These are phyloP conservation scores for Solanum hybrid DNA, from an alignment of 305 asterid species.

Conservation along the genomic window DNA sequence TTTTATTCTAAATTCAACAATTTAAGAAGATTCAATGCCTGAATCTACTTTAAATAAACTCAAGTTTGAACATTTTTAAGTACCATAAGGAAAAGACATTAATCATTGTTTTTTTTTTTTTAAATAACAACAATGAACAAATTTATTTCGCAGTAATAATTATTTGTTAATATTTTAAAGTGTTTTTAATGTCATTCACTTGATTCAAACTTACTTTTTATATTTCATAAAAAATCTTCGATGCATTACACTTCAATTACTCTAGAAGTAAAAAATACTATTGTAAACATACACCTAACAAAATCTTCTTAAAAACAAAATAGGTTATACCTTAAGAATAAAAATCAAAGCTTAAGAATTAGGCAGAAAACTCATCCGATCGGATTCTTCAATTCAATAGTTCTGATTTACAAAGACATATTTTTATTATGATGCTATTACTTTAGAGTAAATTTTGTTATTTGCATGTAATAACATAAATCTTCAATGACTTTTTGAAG, in stretches of 20 bases:
- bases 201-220: neutral
- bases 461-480: neutral
- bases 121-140: neutral
- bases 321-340: neutral
- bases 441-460: neutral
- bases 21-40: neutral
- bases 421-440: neutral
- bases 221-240: neutral
- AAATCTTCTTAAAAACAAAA: neutral
- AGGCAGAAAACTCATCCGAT: neutral
- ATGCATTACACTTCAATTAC: neutral
- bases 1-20: neutral
- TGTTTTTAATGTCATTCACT: neutral
- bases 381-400: neutral
- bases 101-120: neutral
- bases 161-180: neutral
- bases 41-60: neutral
- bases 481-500: neutral
- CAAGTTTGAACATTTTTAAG: neutral
- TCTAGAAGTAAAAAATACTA: neutral
- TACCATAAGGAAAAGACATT: neutral
- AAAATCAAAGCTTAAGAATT: neutral
- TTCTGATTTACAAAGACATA: neutral
- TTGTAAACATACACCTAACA: neutral
- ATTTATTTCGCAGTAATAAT: neutral